Base-by-base conservation (phyloP, 257 asterid species). In the Plantago ovata region DNA sequence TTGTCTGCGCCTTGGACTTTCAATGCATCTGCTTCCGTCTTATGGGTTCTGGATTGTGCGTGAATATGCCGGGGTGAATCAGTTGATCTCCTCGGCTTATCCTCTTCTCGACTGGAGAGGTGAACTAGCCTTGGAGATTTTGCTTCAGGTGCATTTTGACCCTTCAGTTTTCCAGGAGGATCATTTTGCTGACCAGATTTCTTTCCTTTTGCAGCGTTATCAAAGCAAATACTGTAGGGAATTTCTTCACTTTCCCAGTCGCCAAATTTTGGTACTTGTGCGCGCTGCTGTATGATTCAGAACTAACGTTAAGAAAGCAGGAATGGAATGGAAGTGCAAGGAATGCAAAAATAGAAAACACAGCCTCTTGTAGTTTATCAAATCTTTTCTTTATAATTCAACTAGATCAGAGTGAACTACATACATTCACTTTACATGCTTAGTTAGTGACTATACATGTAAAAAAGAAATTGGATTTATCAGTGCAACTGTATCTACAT, bases 181-280 rank as follows among this genome's bases (percentile, higher is more conserved):
- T 80, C 79, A 58, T 38, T 76, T 65, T 86, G 83, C 42, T 69
- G 82, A 38, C 64, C 74, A 57, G 75, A 72, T 62, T 68, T 73
- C 72, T 72, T 83, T 14, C 57, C 82, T 72, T 78, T 84, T 62
- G 83, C 66, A 8, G 92, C 87, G 68, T 78, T 81, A 59, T 85
- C 96, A 15, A 83, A 89, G 56, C 71, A 81, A 16, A 53, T 55
- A n/a, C 92, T 72, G 72, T 86, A 84, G 15, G 81, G 90, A 44
- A 81, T 72, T 58, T 82, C 94, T 42, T 81, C 89, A 14, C 77
- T 67, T 66, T 84, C 97, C 95, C 87, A 84, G 75, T 86, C 70
- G 60, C 94, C 97, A 65, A 85, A 83, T 72, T 80, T 73, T 10
- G 95, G 97, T 52, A 72, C 77, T 53, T 78, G 86, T 16, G 79